Evolutionary conservation across 257 asterid species (phyloP), one percentile per base, ranked within the genome.

Genomic region (Salvia rosmarinus): DNA sequence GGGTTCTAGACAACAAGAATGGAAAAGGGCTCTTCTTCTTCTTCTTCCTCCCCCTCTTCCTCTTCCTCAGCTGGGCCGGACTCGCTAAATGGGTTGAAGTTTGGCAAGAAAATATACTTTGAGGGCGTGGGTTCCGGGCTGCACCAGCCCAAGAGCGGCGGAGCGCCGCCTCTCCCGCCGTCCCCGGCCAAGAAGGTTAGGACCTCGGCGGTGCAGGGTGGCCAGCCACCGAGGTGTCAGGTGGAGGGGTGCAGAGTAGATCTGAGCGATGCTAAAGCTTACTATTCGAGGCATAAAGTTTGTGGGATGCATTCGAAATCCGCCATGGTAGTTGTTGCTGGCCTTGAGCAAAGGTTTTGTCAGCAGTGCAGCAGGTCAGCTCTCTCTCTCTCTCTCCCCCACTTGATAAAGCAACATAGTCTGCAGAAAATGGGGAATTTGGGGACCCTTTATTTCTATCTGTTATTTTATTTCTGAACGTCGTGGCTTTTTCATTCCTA

Each of bases 281-380:
- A 94, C 82, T 94, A 94, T 85, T 89, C 95, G 0, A 85, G 96
- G 89, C 99, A 94, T 77, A 94, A 87, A 77, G 99, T 94, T 34
- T 94, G 99, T 81, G 86, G 89, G 58, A 71, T 85, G 85, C 99
- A 94, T 75, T 94, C 99, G 34, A 94, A 94, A 80, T 84, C 89
- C 21, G 78, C 95, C 0, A 82, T 64, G 79, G 99, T 86, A 14
- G 63, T 85, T 84, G 99, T 94, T 79, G 84, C 89, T 5, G 97
- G 96, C 51, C 76, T 87, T 78, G 86, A 85, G 61, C 99, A 94
- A 72, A 91, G 99, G 88, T 94, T 94, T 75, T 94, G 99, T 84
- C 99, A 94, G 84, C 99, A 94, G 84, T 94, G 99, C 70, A 94
- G 99, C 96, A 88, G 99, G 99, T 94, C 77, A 64, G 75, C 60